Percentiles rank a stretch among this genome's conserved stretches.
Evolutionary conservation across 768 basidiomycete species (phyloP).

Genomic region (Lepiota subincarnata): DNA sequence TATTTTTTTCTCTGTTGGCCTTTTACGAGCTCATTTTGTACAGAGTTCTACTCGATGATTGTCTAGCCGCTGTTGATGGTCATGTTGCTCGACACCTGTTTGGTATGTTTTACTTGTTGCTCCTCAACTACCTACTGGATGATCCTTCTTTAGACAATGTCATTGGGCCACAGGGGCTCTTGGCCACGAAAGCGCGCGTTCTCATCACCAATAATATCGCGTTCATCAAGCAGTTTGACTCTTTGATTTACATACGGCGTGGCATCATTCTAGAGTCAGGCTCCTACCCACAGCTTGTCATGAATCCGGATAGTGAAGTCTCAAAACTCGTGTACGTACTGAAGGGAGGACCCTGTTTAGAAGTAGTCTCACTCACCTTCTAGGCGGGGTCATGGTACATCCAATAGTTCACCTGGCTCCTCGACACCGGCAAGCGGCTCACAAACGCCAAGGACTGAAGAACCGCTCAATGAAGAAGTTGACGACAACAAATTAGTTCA

Average conservation of each 20-base stretch:
- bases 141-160: constrained; percentile 55
- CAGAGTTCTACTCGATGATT: constrained; percentile 84
- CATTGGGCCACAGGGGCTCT: constrained; percentile 79
- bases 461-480: constrained; percentile 15
- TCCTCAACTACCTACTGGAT: background rate
- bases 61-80: constrained; percentile 81
- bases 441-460: constrained; percentile 25
- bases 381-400: constrained; percentile 45
- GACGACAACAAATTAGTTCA: constrained; percentile 13
- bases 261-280: constrained; percentile 81
- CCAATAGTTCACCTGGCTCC: constrained; percentile 40
- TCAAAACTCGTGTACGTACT: constrained; percentile 67
- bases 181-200: constrained; percentile 79
- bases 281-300: constrained; percentile 55
- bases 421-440: constrained; percentile 35
- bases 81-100: constrained; percentile 87
- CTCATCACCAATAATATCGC: constrained; percentile 85
- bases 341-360: background rate
- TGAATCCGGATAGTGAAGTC: constrained; percentile 59
- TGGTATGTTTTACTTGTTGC: constrained; percentile 35
- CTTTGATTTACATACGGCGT: constrained; percentile 68
- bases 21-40: background rate
- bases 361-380: background rate
- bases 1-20: background rate
- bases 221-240: constrained; percentile 76